Conservation (phyloP, 176 grass and related monocot genomes). For the Stipa capillata region DNA sequence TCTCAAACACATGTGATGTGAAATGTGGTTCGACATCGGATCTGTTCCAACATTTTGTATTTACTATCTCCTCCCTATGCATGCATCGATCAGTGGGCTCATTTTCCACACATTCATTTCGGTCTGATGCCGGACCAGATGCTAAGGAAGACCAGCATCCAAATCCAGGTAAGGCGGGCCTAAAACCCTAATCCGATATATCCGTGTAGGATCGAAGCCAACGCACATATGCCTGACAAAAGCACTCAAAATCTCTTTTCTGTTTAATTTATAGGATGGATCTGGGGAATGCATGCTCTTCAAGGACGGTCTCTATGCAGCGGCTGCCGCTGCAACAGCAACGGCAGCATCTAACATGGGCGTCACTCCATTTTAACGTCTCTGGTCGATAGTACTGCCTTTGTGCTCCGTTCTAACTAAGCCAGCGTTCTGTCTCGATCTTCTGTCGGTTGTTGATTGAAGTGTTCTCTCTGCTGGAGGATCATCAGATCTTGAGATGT, state of each 20-base stretch:
- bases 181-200: background rate
- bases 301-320: constrained; percentile 81
- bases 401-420: constrained; percentile 7
- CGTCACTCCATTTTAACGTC: constrained; percentile 53
- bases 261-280: constrained; percentile 43
- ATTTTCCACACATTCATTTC: constrained; percentile 98
- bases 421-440: no score
- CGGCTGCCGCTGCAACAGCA: constrained; percentile 41
- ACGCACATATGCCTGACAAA: constrained; percentile 1
- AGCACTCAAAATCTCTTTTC: background rate
- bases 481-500: constrained; percentile 12
- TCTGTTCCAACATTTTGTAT: background rate
- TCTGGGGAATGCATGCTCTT: constrained; percentile 68
- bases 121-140: constrained; percentile 86
- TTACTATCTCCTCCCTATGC: background rate
- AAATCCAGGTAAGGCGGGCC: constrained; percentile 46
- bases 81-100: constrained; percentile 65
- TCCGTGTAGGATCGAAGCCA: background rate
- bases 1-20: background rate
- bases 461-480: no score
- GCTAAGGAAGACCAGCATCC: constrained; percentile 59
- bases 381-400: background rate
- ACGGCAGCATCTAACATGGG: constrained; percentile 68
- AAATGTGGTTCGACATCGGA: background rate
- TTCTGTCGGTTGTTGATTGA: no score